Base-by-base conservation (phyloP, 352 stramenopile species). In the Phytophthora citricola region DNA sequence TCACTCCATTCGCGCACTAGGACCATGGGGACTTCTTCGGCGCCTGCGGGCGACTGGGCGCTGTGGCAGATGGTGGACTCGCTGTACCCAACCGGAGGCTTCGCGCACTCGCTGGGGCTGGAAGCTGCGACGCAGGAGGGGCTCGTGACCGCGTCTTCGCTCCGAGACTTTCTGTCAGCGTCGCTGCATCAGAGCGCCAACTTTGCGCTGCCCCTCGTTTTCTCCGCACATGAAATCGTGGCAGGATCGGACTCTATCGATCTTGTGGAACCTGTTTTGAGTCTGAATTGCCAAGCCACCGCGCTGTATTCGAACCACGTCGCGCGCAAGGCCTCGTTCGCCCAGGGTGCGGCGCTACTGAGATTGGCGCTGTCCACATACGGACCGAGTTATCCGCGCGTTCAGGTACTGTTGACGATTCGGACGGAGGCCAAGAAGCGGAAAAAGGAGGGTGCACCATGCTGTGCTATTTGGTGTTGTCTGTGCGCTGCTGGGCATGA, bases 51-150 rank as follows among this genome's bases (percentile, higher is more conserved):
- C n/a, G 66, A 81, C 61, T 93, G 85, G 85, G 60, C 75, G 29
- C 55, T 82, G 40, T 95, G 87, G 87, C 87, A 95, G 65, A 89
- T 95, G 74, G 51, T 93, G 51, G 87, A 95, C 69, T 95, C 87
- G 48, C 65, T 95, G 38, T 95, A 87, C 57, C 87, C 87, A 34
- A 95, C 87, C 0, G 87, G 87, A 41, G 87, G 87, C 46, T 95
- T 95, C 60, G 87, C 87, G 48, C 87, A 95, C 71, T 95, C 87
- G 50, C 65, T 89, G 12, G 87, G 87, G 0, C 79, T 94, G 24
- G 87, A 94, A 62, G 83, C 81, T n/a, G 85, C 83, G 1, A 73
- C 87, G 24, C 87, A 94, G 65, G 84, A 93, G 59, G 77, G 76
- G 26, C 60, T 93, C 50, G 79, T 94, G 29, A 38, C 32, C 22